Evolutionary conservation across 371 early-diverging fungal genomes (phyloP).

Genomic region (Saksenaea vasiformis): DNA sequence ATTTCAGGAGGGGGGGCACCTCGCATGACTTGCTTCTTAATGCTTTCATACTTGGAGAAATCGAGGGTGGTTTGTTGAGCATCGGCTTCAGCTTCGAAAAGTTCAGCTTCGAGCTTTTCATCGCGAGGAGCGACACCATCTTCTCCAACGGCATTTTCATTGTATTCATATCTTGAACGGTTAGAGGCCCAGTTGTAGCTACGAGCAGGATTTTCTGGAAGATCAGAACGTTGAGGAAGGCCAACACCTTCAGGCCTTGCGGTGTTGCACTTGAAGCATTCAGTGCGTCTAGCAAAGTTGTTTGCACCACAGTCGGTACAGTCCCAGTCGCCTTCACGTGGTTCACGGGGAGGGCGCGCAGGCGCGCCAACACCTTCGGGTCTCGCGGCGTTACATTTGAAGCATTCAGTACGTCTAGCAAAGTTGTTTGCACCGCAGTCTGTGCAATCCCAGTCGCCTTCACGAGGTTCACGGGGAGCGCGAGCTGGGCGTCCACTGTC

Average conservation of each 20-base stretch:
- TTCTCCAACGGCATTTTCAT: slow-evolving; percentile 41
- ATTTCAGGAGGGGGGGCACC: slow-evolving; percentile 45
- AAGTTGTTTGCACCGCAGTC: slow-evolving; percentile 69
- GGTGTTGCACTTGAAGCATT: slow-evolving; percentile 70
- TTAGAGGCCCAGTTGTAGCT: slow-evolving; percentile 56
- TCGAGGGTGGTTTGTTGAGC: slow-evolving; percentile 55
- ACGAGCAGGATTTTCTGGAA: slow-evolving; percentile 29
- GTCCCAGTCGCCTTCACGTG: slow-evolving; percentile 70
- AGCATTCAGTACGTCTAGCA: slow-evolving; percentile 64
- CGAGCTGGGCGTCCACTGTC: not conserved
- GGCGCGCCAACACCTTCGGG: slow-evolving; percentile 19
- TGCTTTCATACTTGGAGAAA: slow-evolving; percentile 53
- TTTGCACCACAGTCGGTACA: slow-evolving; percentile 65
- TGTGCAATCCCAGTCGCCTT: slow-evolving; percentile 74
- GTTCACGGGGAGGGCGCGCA: slow-evolving; percentile 23
- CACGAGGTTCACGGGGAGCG: slow-evolving; percentile 31
- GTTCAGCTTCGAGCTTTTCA: slow-evolving; percentile 42
- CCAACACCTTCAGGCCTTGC: slow-evolving; percentile 20
- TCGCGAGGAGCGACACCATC: slow-evolving; percentile 43
- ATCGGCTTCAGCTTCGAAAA: slow-evolving; percentile 41
- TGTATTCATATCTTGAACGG: slow-evolving; percentile 55
- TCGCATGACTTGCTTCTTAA: slow-evolving; percentile 48
- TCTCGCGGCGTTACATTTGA: slow-evolving; percentile 57
- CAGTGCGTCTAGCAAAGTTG: slow-evolving; percentile 65
- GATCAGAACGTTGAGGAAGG: slow-evolving; percentile 19